Conservation (phyloP, 208 protist species). For the Spongospora subterranea region DNA sequence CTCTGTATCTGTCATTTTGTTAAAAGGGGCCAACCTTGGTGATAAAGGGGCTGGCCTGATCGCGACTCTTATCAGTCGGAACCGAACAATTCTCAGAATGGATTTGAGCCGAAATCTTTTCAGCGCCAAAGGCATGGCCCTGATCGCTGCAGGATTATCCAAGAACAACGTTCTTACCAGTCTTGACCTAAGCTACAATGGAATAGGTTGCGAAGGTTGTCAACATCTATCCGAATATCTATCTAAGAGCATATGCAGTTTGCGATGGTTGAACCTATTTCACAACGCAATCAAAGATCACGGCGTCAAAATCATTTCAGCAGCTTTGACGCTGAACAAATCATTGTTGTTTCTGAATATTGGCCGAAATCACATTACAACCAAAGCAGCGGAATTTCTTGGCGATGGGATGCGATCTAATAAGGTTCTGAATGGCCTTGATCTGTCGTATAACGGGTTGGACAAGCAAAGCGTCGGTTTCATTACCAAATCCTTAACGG, state of each 20-base stretch:
- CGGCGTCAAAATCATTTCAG: neutral
- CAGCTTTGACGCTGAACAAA: neutral
- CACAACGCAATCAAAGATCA: slow-evolving; percentile 29
- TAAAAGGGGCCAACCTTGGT: neutral
- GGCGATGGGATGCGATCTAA: neutral
- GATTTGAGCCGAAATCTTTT: slow-evolving; percentile 18
- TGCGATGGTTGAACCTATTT: neutral
- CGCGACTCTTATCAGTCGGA: neutral
- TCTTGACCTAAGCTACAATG: slow-evolving; percentile 40
- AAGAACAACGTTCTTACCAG: neutral
- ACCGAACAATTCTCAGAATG: neutral
- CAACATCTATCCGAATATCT: neutral
- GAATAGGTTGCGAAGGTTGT: neutral
- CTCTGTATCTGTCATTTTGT: neutral
- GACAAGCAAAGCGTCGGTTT: neutral
- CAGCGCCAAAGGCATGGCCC: neutral
- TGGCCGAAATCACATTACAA: neutral
- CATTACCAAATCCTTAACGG: neutral
- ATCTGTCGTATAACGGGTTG: neutral
- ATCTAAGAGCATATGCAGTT: neutral
- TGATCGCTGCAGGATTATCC: neutral
- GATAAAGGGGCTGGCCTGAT: slow-evolving; percentile 2
- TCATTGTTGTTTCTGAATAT: slow-evolving; percentile 38
- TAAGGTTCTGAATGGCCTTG: neutral
- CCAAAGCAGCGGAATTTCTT: neutral